Percentiles rank a stretch among this genome's conserved stretches.
phyloP scores from a whole-genome alignment of 352 stramenopile genomes.

The Pythium vanterpoolii region DNA sequence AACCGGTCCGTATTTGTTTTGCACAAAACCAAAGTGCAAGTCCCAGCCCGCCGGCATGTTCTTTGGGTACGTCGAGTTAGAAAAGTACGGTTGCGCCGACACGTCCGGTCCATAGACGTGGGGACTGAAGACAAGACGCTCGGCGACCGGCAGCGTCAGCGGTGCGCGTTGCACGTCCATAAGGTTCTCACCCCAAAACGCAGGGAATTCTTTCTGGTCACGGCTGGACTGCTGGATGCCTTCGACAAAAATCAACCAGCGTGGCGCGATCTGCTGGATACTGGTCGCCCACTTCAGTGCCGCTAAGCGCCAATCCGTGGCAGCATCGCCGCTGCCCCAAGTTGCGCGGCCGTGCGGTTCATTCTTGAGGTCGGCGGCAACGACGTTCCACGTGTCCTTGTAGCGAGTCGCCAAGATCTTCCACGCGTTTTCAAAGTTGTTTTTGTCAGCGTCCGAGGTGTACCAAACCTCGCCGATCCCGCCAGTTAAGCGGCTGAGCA shows the following conservation, averaged over 20 bases:
- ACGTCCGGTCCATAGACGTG: conserved; percentile 53
- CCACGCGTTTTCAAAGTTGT: conserved; percentile 33
- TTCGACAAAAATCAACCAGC: conserved; percentile 57
- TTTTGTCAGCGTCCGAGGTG: conserved; percentile 17
- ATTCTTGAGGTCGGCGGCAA: conserved; percentile 55
- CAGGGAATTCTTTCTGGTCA: conserved; percentile 27
- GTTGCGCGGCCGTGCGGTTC: conserved; percentile 49
- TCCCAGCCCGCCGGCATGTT: conserved; percentile 66
- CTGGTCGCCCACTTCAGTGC: conserved; percentile 20
- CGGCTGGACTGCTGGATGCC: conserved; percentile 39
- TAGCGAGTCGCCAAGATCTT: conserved; percentile 35
- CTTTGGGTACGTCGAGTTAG: conserved; percentile 27
- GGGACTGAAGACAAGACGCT: conserved; percentile 50
- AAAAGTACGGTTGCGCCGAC: conserved; percentile 44
- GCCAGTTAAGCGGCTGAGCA: conserved; percentile 31
- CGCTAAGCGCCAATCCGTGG: conserved; percentile 47
- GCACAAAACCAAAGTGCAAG: conserved; percentile 49
- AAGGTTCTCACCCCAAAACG: conserved; percentile 57
- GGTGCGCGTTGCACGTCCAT: conserved; percentile 24
- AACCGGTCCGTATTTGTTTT: conserved; percentile 26
- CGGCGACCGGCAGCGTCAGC: conserved; percentile 28
- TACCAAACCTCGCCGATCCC: conserved; percentile 48
- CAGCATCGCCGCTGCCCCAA: conserved; percentile 34
- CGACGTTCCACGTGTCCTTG: conserved; percentile 36
- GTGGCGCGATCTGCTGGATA: conserved; percentile 30